These are phyloP conservation scores for Nepenthes gracilis DNA, from an alignment of 148 eudicot genomes.

Conservation along the genomic window DNA sequence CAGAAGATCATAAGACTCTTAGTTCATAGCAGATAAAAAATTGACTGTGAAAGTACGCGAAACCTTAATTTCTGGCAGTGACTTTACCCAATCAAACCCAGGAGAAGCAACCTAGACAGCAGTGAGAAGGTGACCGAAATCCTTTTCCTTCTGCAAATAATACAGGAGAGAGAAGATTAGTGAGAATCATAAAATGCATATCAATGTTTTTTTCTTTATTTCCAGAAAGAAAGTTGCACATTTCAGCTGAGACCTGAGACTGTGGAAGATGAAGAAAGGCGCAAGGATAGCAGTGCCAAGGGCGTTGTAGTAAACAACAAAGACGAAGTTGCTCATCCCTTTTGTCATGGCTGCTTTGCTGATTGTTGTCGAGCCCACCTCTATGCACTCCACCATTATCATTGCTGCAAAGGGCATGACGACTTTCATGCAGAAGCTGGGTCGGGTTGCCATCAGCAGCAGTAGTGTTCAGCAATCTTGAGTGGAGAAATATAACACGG, in stretches of 20 bases:
- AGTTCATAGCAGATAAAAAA: background rate
- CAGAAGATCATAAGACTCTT: conserved; percentile 9
- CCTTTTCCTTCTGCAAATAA: conserved; percentile 25
- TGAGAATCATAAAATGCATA: background rate
- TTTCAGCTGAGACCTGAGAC: conserved; percentile 18
- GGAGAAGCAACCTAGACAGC: conserved; percentile 34
- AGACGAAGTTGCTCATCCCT: conserved; percentile 55
- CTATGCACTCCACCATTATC: conserved; percentile 38
- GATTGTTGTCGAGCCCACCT: conserved; percentile 36
- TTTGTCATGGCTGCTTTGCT: conserved; percentile 48
- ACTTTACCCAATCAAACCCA: conserved; percentile 53
- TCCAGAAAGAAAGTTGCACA: background rate
- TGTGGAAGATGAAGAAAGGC: conserved; percentile 24
- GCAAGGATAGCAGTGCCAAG: conserved; percentile 43
- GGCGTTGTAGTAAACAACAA: conserved; percentile 45
- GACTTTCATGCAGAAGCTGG: conserved; percentile 2
- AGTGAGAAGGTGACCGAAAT: conserved; percentile 39
- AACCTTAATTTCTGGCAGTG: background rate
- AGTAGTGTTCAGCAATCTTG: background rate
- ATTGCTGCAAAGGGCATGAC: conserved; percentile 40
- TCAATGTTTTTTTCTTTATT: too few relatives aligned
- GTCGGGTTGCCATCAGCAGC: conserved; percentile 7
- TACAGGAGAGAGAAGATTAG: background rate
- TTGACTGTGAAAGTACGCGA: background rate
- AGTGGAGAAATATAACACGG: background rate